phyloP scores from a whole-genome alignment of 2,329 filamentous ascomycete species.

The Thelonectria rubi region DNA sequence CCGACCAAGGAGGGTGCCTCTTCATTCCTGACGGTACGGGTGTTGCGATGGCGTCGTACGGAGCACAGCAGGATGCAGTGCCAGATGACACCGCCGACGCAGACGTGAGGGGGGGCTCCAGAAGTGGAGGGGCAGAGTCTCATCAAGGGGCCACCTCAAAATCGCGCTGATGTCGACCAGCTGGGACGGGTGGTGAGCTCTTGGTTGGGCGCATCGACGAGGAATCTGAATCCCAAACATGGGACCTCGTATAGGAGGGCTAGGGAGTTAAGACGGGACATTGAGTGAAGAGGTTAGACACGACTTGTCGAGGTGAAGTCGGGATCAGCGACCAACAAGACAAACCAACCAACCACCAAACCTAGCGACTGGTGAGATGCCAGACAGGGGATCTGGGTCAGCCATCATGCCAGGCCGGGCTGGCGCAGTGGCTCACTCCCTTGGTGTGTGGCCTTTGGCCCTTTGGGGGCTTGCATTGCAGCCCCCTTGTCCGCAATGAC shows the following conservation, averaged over 20 bases:
- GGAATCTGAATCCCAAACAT: not conserved
- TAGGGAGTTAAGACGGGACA: not conserved
- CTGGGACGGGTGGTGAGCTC: not conserved
- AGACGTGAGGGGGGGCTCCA: constrained; percentile 7
- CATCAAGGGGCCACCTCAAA: constrained; percentile 8
- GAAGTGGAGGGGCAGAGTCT: constrained; percentile 4
- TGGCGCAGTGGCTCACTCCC: constrained; percentile 9
- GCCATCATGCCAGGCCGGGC: not conserved
- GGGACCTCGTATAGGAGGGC: not conserved
- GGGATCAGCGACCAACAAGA: not conserved
- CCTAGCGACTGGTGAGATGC: not conserved
- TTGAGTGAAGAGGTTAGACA: not conserved
- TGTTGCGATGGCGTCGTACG: constrained; percentile 12
- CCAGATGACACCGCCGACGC: constrained; percentile 2
- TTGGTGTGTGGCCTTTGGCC: not conserved
- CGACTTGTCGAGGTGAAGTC: not conserved
- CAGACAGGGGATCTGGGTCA: not conserved
- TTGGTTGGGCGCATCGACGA: not conserved
- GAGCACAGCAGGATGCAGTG: constrained; percentile 6
- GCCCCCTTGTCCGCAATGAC: constrained; percentile 31
- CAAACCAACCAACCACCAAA: not conserved
- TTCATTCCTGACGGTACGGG: constrained; percentile 10
- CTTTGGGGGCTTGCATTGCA: constrained; percentile 17
- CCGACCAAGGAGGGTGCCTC: not conserved
- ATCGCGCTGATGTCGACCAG: not conserved